A percentile compares a stretch with the other conserved stretches of the same genome.
phyloP scores from a whole-genome alignment of 148 eudicot species.

The Rhododendron williamsianum region DNA sequence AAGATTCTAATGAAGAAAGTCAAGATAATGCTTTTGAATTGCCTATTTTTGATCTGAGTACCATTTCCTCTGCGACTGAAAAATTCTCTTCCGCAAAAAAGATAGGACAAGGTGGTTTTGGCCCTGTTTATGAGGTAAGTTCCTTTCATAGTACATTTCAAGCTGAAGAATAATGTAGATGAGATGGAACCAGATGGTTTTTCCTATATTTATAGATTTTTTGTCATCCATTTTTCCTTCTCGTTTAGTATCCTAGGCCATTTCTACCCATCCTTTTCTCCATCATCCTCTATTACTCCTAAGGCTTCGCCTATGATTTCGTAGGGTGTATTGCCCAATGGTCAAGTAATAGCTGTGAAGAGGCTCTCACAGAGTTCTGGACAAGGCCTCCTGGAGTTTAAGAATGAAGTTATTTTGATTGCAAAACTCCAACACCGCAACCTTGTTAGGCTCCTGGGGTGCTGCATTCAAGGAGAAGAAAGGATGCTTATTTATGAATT shows the following conservation, averaged over 20 bases:
- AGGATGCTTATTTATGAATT: slow-evolving; percentile 44
- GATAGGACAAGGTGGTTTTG: slow-evolving; percentile 45
- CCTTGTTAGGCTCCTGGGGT: slow-evolving; percentile 43
- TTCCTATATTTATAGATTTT: background rate
- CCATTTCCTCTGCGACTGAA: slow-evolving; percentile 22
- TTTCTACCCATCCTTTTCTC: background rate
- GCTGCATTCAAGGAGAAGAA: slow-evolving; percentile 39
- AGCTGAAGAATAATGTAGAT: background rate
- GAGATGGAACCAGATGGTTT: background rate
- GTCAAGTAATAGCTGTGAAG: slow-evolving; percentile 46
- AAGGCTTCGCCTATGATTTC: background rate
- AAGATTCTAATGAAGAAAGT: slow-evolving; percentile 10
- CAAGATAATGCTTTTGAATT: slow-evolving; percentile 18
- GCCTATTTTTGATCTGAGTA: slow-evolving; percentile 18
- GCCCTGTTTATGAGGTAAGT: slow-evolving; percentile 40
- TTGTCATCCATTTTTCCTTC: background rate
- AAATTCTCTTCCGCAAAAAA: slow-evolving; percentile 24
- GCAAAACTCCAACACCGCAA: slow-evolving; percentile 51
- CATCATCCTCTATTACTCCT: background rate
- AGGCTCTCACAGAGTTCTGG: slow-evolving; percentile 38
- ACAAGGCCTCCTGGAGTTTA: slow-evolving; percentile 46
- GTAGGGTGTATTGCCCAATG: slow-evolving; percentile 34
- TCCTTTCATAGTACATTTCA: background rate
- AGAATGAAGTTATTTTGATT: slow-evolving; percentile 39
- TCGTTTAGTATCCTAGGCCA: background rate